Conservation (phyloP, 2,329 filamentous ascomycete genomes). For the Stagonosporopsis vannaccii region DNA sequence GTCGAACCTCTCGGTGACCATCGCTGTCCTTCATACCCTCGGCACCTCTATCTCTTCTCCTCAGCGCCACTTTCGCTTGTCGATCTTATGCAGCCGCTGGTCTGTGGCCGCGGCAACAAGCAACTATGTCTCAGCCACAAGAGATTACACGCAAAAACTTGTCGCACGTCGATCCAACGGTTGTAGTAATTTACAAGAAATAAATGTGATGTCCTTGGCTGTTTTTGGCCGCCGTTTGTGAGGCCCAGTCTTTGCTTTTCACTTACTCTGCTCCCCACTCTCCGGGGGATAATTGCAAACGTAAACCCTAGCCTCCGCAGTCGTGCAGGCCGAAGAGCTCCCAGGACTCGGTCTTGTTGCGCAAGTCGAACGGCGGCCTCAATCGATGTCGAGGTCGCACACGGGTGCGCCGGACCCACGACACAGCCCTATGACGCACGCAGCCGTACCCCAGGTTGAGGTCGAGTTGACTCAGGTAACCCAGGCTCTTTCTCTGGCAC, state of each 20-base stretch:
- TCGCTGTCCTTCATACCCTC: slow-evolving; percentile 53
- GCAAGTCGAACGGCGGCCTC: background rate
- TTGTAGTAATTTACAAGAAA: background rate
- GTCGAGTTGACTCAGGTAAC: slow-evolving; percentile 2
- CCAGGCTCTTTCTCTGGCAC: slow-evolving; percentile 6
- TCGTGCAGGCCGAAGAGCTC: background rate
- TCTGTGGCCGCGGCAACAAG: background rate
- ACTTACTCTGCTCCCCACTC: background rate
- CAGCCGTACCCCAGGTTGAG: slow-evolving; percentile 11
- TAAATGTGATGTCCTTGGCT: background rate
- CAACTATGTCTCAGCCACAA: background rate
- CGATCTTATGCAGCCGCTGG: background rate
- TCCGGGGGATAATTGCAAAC: background rate
- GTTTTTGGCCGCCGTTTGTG: background rate
- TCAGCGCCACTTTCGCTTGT: background rate
- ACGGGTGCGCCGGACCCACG: slow-evolving; percentile 3
- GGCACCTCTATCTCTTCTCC: background rate
- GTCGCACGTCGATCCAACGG: background rate
- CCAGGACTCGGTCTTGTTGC: background rate
- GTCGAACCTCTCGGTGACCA: slow-evolving; percentile 46
- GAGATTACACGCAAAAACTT: background rate
- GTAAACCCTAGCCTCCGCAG: slow-evolving; percentile 2
- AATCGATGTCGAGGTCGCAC: slow-evolving; percentile 9
- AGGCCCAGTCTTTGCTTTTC: slow-evolving; percentile 1
- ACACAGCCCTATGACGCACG: slow-evolving; percentile 11